Base-by-base conservation (phyloP, 208 protist genomes). In the Leishmania major region DNA sequence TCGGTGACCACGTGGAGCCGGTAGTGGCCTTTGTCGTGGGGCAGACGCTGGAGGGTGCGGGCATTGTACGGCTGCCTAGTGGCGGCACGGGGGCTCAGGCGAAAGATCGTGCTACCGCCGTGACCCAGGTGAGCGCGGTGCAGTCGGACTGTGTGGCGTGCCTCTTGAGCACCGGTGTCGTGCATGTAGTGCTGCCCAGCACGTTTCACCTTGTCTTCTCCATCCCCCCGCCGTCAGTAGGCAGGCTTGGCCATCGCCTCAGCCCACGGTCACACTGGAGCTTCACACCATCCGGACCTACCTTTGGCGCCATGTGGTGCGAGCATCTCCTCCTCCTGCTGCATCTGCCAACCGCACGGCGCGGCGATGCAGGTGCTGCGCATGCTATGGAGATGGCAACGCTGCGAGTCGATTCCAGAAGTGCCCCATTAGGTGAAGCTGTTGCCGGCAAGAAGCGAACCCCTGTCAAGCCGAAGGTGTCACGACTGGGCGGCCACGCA, bases 21-120 rank as follows among this genome's bases (percentile, higher is more conserved):
- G 83, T 80, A 17, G 84, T 91, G 4, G 89, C 88, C 40, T 88
- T 90, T 60, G 49, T 90, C 13, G 51, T 84, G 15, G 79, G 80
- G 0, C 71, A 86, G 43, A 88, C 84, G 19, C 66, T 90, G 17
- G 74, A 78, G 1, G 87, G 87, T 1, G 70, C 75, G 25, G 83
- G 83, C 66, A 79, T 88, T 47, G 80, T 92, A 15, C 86, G 82
- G 25, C 59, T 90, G 19, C 84, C 87, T 0, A 37, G 28, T 31
- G 35, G 57, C 10, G 80, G 17, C 62, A 8, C n/a, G 19, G 35
- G 19, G 31, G 59, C 6, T 22, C 4, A 1, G 25, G 7, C 57
- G 37, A 62, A 40, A 45, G 70, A 35, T n/a, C 62, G 64, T 1
- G 64, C 37, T 10, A 55, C 59, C 8, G 77, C 78, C 0, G 83